These are phyloP conservation scores for Ulmus americana DNA, from an alignment of 331 rosid species.

Conservation along the genomic window DNA sequence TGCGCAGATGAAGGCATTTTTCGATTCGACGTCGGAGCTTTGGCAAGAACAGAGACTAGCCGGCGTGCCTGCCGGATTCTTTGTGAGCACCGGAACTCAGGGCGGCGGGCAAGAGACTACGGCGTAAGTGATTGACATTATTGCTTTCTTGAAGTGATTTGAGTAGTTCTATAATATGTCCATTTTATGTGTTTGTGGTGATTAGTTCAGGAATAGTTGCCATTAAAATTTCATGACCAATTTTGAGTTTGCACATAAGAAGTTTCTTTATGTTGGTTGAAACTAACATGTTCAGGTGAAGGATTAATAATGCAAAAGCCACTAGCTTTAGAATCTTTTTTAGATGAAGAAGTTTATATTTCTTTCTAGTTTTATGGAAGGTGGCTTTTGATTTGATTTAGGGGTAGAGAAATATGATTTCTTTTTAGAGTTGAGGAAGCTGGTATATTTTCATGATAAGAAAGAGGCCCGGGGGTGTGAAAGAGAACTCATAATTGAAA, in stretches of 20 bases:
- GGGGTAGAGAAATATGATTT: no score
- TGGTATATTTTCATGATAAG: no score
- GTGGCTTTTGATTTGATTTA: no score
- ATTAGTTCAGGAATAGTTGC: neutral
- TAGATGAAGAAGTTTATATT: no score
- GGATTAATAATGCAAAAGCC: no score
- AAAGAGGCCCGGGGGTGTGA: no score
- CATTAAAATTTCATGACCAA: no score
- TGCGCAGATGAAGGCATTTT: slow-evolving; percentile 77
- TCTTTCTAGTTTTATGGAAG: no score
- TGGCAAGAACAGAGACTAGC: slow-evolving; percentile 75
- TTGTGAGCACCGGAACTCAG: slow-evolving; percentile 74
- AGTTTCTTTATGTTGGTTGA: neutral
- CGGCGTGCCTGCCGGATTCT: slow-evolving; percentile 76
- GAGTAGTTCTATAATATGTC: neutral
- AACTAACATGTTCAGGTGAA: neutral
- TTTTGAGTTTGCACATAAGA: no score
- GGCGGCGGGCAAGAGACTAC: slow-evolving; percentile 96
- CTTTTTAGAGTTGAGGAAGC: no score
- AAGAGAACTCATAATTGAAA: no score
- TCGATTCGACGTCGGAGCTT: slow-evolving; percentile 58
- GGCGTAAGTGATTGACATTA: slow-evolving; percentile 45
- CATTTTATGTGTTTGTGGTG: neutral
- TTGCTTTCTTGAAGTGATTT: neutral
- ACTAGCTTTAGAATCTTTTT: no score